Evolutionary conservation across 139 green algal species (phyloP), one percentile per base, ranked within the genome.

Genomic region (Pedinophyceae sp.): DNA sequence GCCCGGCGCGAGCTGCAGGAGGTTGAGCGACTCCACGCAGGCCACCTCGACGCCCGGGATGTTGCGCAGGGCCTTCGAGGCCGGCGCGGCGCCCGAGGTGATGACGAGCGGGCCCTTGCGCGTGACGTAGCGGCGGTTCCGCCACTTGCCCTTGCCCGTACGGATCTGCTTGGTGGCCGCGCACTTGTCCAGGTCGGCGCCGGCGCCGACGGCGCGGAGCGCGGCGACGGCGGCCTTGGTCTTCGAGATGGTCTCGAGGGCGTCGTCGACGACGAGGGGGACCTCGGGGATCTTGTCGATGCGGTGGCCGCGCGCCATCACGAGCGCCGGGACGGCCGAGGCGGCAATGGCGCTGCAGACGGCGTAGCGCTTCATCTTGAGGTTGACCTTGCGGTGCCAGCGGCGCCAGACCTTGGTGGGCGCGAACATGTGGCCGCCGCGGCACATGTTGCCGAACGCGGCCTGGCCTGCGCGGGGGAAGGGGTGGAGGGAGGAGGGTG

Each of bases 401-500:
- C 82, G 71, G 56, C 92, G 69, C 92, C 92, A 99, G 47, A 60
- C 73, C 81, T 97, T 95, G 68, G 81, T 97, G 54, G 92, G 92
- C 7, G 87, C 79, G 60, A 96, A 99, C 92, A 99, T 98, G 64
- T 82, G 81, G 27, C 92, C 92, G 53, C 92, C 92, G 39, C 92
- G 84, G 78, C 87, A 95, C 92, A 98, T 98, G 85, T 99, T 99
- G 54, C 92, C 92, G 64, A 97, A 99, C 45, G 92, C 92, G 71
- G 79, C 92, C 81, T 99, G 92, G 30, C 92, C 92, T 19, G 13
- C 48, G 10, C 3, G 52, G 28, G 29, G 30, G 3, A 16, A 49
- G 1, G 1, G 20, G 18, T 39, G 50, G 47, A 4, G 55, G 4
- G 40, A 50, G 16, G n/a, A n/a, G n/a, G n/a, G n/a, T n/a, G n/a